Evolutionary conservation across 2,329 filamentous ascomycete species (phyloP).

Genomic region (Blastomyces emzantsi): DNA sequence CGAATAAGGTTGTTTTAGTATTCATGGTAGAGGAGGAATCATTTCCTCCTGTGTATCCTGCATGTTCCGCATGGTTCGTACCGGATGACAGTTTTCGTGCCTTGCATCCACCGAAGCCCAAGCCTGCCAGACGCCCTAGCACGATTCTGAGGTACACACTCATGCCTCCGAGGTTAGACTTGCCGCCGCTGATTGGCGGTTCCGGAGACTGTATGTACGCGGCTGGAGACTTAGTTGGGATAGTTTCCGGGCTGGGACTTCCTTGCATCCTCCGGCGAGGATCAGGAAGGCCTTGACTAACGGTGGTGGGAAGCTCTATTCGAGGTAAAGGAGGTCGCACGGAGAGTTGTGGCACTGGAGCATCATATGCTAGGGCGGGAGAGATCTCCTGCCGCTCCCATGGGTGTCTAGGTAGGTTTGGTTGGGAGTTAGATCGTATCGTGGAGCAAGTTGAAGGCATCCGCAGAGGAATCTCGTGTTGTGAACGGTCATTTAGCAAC

Average conservation of each 20-base stretch:
- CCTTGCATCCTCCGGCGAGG: neutral
- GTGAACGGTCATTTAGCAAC: neutral
- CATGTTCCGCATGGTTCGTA: neutral
- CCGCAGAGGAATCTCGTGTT: neutral
- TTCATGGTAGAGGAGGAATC: neutral
- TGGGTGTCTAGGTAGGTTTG: neutral
- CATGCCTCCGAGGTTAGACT: too few relatives aligned
- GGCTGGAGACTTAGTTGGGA: neutral
- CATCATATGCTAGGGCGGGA: neutral
- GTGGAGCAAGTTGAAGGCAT: neutral
- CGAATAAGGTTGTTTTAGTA: neutral
- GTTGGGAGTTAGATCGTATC: neutral
- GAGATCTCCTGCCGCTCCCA: neutral
- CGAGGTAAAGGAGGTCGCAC: neutral
- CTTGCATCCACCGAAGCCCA: neutral
- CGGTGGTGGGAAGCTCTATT: constrained; percentile 2
- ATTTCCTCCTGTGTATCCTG: neutral
- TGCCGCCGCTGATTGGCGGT: neutral
- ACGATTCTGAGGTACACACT: neutral
- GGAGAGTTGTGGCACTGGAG: neutral
- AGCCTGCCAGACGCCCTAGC: neutral
- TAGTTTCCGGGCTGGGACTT: neutral
- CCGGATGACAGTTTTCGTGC: neutral
- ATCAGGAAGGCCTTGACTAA: neutral
- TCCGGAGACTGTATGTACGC: neutral